A percentile compares a stretch with the other conserved stretches of the same genome.
phyloP scores from a whole-genome alignment of 2,329 filamentous ascomycete genomes.

The Passalora sequoiae region DNA sequence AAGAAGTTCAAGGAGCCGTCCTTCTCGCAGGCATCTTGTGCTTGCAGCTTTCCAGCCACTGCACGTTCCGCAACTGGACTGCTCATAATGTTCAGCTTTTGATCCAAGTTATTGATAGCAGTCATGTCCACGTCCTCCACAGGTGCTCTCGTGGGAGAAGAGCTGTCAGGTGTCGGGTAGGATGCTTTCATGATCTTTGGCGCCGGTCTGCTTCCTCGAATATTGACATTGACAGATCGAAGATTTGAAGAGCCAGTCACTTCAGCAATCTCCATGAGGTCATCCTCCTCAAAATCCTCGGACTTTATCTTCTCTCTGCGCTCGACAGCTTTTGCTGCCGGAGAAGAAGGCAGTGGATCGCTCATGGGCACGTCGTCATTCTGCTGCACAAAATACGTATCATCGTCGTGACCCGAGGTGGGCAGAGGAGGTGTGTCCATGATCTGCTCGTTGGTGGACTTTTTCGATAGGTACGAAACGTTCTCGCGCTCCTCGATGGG shows the following conservation, averaged over 20 bases:
- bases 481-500: conserved; percentile 51
- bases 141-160: conserved; percentile 63
- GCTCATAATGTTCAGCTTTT: conserved; percentile 78
- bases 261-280: conserved; percentile 81
- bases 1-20: conserved; percentile 92
- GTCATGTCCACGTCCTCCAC: conserved; percentile 62
- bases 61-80: conserved; percentile 63
- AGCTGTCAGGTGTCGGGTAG: conserved; percentile 67
- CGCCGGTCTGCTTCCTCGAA: conserved; percentile 71
- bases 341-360: conserved; percentile 77
- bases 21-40: conserved; percentile 82
- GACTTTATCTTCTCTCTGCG: conserved; percentile 52
- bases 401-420: conserved; percentile 44
- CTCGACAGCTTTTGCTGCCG: conserved; percentile 43
- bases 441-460: conserved; percentile 15
- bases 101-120: conserved; percentile 82
- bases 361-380: conserved; percentile 77
- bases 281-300: conserved; percentile 69
- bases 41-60: conserved; percentile 72
- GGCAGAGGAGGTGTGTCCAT: conserved; percentile 17
- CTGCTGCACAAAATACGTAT: conserved; percentile 48
- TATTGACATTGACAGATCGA: conserved; percentile 69
- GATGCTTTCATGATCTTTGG: conserved; percentile 65
- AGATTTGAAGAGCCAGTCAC: conserved; percentile 60
- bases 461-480: conserved; percentile 7